Conservation (phyloP, 139 green algal species). For the Astrephomene gubernaculifera region DNA sequence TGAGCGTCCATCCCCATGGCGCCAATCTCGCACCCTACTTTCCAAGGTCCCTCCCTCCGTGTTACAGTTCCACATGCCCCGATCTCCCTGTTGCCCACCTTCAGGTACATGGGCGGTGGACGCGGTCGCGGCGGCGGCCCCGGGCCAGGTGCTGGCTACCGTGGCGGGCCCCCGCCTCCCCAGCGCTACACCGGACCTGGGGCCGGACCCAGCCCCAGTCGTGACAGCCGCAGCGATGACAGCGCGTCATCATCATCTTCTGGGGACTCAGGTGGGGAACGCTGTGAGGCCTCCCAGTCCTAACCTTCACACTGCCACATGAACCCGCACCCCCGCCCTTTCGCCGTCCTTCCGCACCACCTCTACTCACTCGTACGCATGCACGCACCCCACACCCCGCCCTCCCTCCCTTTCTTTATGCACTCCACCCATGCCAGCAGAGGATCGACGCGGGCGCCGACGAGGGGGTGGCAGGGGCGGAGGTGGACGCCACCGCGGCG, state of each 20-base stretch:
- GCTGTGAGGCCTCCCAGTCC: background rate
- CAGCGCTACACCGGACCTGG: constrained; percentile 24
- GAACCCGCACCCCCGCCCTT: background rate
- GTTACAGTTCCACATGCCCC: background rate
- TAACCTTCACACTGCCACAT: background rate
- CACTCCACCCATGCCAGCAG: background rate
- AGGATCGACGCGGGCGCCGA: background rate
- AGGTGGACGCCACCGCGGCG: background rate
- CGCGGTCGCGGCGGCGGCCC: background rate
- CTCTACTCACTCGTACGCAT: background rate
- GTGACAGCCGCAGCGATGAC: constrained; percentile 25
- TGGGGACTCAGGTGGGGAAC: background rate
- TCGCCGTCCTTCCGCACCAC: too few relatives aligned
- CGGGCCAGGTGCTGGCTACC: background rate
- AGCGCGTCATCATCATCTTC: constrained; percentile 7
- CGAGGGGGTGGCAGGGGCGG: background rate
- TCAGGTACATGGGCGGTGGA: background rate
- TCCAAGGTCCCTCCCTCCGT: background rate
- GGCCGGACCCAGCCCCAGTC: background rate
- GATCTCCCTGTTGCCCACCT: background rate
- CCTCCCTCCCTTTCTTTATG: too few relatives aligned
- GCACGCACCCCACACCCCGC: background rate
- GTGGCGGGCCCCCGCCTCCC: background rate
- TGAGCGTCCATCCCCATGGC: background rate
- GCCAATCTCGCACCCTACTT: background rate